Evolutionary conservation across 2,329 filamentous ascomycete genomes (phyloP), one percentile per base, ranked within the genome.

Genomic region (Fusarium sp.): DNA sequence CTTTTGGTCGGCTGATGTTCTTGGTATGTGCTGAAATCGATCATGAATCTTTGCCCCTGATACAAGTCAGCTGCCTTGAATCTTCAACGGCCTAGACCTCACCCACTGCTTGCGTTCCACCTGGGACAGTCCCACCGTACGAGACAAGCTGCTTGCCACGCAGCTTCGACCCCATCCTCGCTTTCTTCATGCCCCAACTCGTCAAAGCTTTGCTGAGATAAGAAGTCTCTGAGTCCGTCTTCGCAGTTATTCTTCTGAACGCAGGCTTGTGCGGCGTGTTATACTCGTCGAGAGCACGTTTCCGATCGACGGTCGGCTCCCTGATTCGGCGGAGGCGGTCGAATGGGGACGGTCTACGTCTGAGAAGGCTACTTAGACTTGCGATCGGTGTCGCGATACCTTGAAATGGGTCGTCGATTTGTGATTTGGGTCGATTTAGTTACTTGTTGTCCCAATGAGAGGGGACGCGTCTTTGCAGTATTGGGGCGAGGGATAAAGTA

Each of bases 11-110:
- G 54, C 16, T 69, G 68, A 9, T 65, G 65, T n/a, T 69, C 61
- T 1, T 69, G 57, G 10, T 71, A 69, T 2, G 66, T 69, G 0
- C 57, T 20, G 20, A 65, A 61, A 37, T 71, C 68, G 4, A 71
- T 27, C 68, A 71, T 71, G n/a, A 71, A 65, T 18, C 68, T 35
- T 61, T 71, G 67, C 14, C 67, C 58, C 27, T 69, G 2, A 16
- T 18, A n/a, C 14, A 31, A 10, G 16, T 6, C 20, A 13, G 48
- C 13, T 31, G 8, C 13, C 20, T 11, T 52, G 27, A 29, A 20
- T 31, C 14, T n/a, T 11, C 18, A 14, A 24, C n/a, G 13, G 18
- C 18, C 14, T 18, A 52, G 16, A 31, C 16, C 24, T 9, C 3
- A 31, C 24, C 9, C 16, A 20, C 20, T 37, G 24, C 67, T 31